These are phyloP conservation scores for Zygosaccharomyces siamensis DNA, from an alignment of 805 yeast genomes.

Conservation along the genomic window DNA sequence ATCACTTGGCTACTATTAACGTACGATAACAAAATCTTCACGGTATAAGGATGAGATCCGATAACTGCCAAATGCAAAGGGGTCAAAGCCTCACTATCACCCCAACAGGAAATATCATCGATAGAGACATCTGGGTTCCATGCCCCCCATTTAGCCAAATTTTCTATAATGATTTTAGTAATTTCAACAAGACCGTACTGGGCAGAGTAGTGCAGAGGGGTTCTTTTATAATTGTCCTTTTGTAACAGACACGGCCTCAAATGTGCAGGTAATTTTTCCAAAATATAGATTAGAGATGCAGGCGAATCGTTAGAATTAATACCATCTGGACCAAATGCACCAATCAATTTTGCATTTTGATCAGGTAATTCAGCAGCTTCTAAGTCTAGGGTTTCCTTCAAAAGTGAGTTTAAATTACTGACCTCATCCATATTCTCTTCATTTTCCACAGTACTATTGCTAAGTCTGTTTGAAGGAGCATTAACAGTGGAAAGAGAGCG, in stretches of 20 bases:
- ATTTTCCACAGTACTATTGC: neutral
- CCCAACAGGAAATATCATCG: conserved; percentile 59
- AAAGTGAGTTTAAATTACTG: conserved; percentile 7
- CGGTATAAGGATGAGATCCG: conserved; percentile 77
- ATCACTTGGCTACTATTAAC: conserved; percentile 38
- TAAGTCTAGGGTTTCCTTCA: conserved; percentile 13
- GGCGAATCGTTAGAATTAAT: conserved; percentile 53
- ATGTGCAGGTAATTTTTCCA: conserved; percentile 51
- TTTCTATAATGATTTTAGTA: conserved; percentile 51
- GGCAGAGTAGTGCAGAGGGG: conserved; percentile 87
- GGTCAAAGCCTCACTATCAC: conserved; percentile 65
- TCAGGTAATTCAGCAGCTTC: conserved; percentile 52
- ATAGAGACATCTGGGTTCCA: conserved; percentile 47
- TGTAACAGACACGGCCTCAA: conserved; percentile 54
- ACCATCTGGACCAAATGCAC: conserved; percentile 61
- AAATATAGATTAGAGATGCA: conserved; percentile 54
- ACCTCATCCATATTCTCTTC: neutral
- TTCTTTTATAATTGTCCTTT: conserved; percentile 69
- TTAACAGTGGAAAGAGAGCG: neutral
- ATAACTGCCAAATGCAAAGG: conserved; percentile 81
- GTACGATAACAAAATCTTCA: conserved; percentile 50
- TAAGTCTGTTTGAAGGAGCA: no score
- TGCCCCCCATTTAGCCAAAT: conserved; percentile 55
- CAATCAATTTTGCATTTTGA: conserved; percentile 43
- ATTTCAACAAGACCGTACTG: conserved; percentile 75